Evolutionary conservation across 2,329 filamentous ascomycete genomes (phyloP), one percentile per base, ranked within the genome.

Genomic region (Aspergillus brunneoviolaceus): DNA sequence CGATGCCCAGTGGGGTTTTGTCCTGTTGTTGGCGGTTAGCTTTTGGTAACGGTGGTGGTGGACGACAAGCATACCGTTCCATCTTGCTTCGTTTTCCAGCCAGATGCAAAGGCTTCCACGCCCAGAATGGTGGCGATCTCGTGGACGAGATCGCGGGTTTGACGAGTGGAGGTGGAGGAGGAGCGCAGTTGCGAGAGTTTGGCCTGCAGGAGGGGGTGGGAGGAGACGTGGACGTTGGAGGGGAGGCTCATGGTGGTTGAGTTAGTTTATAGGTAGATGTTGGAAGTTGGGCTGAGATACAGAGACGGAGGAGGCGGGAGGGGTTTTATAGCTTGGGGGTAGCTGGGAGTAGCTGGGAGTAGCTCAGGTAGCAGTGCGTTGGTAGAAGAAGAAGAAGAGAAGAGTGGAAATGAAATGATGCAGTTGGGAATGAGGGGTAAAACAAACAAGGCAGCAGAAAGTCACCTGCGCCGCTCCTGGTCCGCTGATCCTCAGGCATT

Each of bases 151-250:
- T 84, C 78, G 77, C 93, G 92, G 67, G 91, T 92, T 58, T 96
- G 91, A 61, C 87, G 84, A 3, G 91, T 83, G 60, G 82, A 85
- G 54, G 90, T 87, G 48, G 81, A 82, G 59, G 85, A 82, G 47
- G 91, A 95, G 61, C 94, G 89, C 51, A 98, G 86, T 79, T 95
- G 91, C 67, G 90, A 93, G 70, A 98, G 87, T 82, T 98, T 98
- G 68, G 90, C 91, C 69, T 85, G 83, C 48, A 97, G 83, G 77
- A 91, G 96, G 39, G 94, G 94, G 76, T 98, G 94, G 16, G 81
- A 81, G 45, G 92, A 96, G 73, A 96, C 80, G 79, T 95, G 91
- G 39, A 86, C 80, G 71, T 87, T 87, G 53, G 76, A 64, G 19
- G 84, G 83, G 33, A 84, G 74, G 57, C 71, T 59, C 67, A 74